Evolutionary conservation across 768 basidiomycete species (phyloP), one percentile per base, ranked within the genome.

Genomic region (Sistotremastrum suecicum): DNA sequence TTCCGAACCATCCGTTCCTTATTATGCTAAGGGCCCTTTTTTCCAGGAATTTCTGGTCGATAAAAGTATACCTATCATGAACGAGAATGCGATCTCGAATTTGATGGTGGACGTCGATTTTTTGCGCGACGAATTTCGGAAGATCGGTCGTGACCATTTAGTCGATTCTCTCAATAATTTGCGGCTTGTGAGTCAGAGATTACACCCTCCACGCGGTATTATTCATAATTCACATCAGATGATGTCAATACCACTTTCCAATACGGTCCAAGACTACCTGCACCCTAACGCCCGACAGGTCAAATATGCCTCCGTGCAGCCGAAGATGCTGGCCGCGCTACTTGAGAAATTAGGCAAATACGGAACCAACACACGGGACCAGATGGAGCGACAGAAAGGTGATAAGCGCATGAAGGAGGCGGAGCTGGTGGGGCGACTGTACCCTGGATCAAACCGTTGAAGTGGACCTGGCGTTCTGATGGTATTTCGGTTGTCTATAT

Each of bases 11-110:
- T n/a, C 5, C 28, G 33, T 30, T 3, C 7, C 32, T 46, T 36
- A 10, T 10, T 37, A 31, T 43, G 4, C 7, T 39, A 20, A 12
- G 51, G 45, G 41, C 40, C 34, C 7, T 28, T 12, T 41, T 39
- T 37, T 39, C 5, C 52, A 92, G 89, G 75, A 78, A 48, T 86
- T 88, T 60, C 61, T 91, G 57, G 74, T 76, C 20, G 85, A 86
- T 7, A 71, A 79, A 3, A 81, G 82, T 48, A 74, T 90, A 29
- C 64, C 69, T 5, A 72, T 72, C 65, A 75, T 92, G 68, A 97
- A 94, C 55, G 90, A 97, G 55, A 82, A 85, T 54, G 90, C 86
- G 1, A 71, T 95, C 38, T 76, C 81, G 33, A 94, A 92, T 53
- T 72, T 97, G 42, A 66, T 84, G 44, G 75, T 83, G 41, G 92